phyloP scores from a whole-genome alignment of 305 asterid genomes.

The Fraxinus dipetala region DNA sequence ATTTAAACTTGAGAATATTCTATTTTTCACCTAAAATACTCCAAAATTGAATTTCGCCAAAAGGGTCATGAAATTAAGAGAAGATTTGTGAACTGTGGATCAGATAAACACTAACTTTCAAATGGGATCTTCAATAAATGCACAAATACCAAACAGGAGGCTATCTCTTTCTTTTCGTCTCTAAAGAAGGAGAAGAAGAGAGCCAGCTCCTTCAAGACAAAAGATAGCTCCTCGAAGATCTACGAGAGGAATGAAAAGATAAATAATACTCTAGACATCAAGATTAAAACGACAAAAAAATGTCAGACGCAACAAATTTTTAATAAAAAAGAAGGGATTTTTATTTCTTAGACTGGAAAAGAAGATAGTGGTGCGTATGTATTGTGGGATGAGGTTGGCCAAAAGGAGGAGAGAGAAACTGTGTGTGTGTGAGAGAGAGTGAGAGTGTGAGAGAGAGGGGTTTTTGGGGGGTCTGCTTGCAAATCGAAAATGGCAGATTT shows the following conservation, averaged over 20 bases:
- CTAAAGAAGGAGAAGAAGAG: not conserved
- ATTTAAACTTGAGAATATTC: not conserved
- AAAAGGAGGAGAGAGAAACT: conserved; percentile 15
- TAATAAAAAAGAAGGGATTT: conserved; percentile 3
- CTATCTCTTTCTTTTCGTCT: conserved; percentile 2
- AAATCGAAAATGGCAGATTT: conserved; percentile 45
- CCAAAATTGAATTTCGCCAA: not conserved
- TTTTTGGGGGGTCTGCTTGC: conserved; percentile 22
- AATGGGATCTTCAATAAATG: not conserved
- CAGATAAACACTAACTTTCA: not conserved
- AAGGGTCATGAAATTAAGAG: not conserved
- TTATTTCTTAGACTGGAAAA: not conserved
- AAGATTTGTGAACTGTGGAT: not conserved
- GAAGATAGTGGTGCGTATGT: not conserved
- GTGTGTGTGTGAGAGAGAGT: not conserved
- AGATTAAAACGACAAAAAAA: not conserved
- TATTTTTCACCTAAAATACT: not conserved
- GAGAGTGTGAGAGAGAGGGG: conserved; percentile 1
- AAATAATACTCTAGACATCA: conserved; percentile 8
- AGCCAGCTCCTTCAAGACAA: not conserved
- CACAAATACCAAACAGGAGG: not conserved
- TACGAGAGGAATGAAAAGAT: not conserved
- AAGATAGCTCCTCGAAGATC: conserved; percentile 15
- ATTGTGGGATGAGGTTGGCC: conserved; percentile 25
- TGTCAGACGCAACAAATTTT: not conserved